Conservation (phyloP, 176 grass and related monocot species). For the Sorghum bicolor region Sorghum_bicolor_NCBIv3 NC_012872.2:67430001-67430500, state of each 20-base stretch:
- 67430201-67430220: not conserved
- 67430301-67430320: not conserved
- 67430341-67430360: not conserved
- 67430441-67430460: conserved; percentile 87
- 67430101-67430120: too few relatives aligned
- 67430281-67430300: not conserved
- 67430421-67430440: conserved; percentile 73
- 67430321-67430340: not conserved
- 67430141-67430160: too few relatives aligned
- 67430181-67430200: not conserved
- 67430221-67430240: not conserved
- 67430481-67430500: conserved; percentile 60
- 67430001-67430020: not conserved
- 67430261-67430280: not conserved
- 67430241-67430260: not conserved
- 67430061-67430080: not conserved
- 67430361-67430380: not conserved
- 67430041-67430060: not conserved
- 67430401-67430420: conserved; percentile 65
- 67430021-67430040: not conserved
- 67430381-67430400: conserved; percentile 20
- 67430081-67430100: not conserved
- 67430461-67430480: conserved; percentile 88
- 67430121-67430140: too few relatives aligned
- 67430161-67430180: not conserved